phyloP scores from a whole-genome alignment of 176 grass and related monocot genomes.

The Typha latifolia region DNA sequence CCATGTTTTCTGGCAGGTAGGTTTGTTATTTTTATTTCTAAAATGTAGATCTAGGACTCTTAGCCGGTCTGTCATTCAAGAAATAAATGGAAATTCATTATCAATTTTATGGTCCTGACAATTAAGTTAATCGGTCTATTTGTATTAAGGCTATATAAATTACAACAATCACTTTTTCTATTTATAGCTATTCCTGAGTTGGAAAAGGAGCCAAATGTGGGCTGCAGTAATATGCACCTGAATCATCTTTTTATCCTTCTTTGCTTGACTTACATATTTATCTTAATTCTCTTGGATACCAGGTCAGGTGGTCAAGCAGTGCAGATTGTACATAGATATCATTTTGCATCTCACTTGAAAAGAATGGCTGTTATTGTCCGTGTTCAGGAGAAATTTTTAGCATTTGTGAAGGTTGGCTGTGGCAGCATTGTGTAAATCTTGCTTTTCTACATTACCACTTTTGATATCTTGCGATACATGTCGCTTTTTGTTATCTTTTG shows the following conservation, averaged over 20 bases:
- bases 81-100: too few relatives aligned
- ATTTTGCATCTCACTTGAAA: slow-evolving; percentile 99
- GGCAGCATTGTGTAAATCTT: not conserved
- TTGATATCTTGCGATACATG: not conserved
- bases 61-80: too few relatives aligned
- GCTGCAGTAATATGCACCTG: not conserved
- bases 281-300: slow-evolving; percentile 12
- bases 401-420: slow-evolving; percentile 74
- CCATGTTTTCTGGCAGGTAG: too few relatives aligned
- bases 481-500: not conserved
- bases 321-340: slow-evolving; percentile 84
- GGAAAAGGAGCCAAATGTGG: too few relatives aligned
- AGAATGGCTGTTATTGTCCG: slow-evolving; percentile 95
- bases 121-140: too few relatives aligned
- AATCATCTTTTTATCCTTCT: not conserved
- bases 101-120: too few relatives aligned
- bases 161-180: too few relatives aligned
- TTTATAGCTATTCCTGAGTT: too few relatives aligned
- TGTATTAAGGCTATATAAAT: too few relatives aligned
- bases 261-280: not conserved
- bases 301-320: slow-evolving; percentile 87
- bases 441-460: not conserved
- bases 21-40: too few relatives aligned
- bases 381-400: slow-evolving; percentile 81
- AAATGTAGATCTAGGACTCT: too few relatives aligned